phyloP scores from a whole-genome alignment of 768 basidiomycete species.

The Russula brevipes region DNA sequence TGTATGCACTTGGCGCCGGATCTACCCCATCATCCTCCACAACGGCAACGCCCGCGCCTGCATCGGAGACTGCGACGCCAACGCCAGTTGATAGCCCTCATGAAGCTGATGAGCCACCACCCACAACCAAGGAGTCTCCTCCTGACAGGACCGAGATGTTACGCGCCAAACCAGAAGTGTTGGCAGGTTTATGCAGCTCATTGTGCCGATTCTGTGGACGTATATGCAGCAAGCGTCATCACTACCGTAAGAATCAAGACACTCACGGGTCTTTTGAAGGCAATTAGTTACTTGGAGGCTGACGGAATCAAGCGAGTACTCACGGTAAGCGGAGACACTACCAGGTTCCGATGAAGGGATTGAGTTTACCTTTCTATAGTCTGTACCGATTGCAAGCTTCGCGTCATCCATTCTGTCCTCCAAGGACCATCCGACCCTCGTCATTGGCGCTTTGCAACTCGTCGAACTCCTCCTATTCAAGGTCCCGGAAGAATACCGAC shows the following conservation, averaged over 20 bases:
- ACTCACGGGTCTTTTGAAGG: slow-evolving; percentile 81
- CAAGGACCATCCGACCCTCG: slow-evolving; percentile 81
- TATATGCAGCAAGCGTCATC: slow-evolving; percentile 97
- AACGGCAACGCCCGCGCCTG: slow-evolving; percentile 26
- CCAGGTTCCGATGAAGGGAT: not conserved
- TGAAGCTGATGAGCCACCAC: slow-evolving; percentile 18
- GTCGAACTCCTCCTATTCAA: slow-evolving; percentile 88
- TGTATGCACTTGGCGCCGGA: slow-evolving; percentile 8
- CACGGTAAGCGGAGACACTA: slow-evolving; percentile 47
- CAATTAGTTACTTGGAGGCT: slow-evolving; percentile 80
- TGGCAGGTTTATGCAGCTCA: slow-evolving; percentile 77
- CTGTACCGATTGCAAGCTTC: slow-evolving; percentile 92
- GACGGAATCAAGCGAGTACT: slow-evolving; percentile 73
- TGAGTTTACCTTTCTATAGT: slow-evolving; percentile 41
- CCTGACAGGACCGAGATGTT: slow-evolving; percentile 68
- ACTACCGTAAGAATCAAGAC: slow-evolving; percentile 85
- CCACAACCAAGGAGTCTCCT: slow-evolving; percentile 34
- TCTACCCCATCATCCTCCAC: slow-evolving; percentile 19
- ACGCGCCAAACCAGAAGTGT: slow-evolving; percentile 72
- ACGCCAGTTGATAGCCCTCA: slow-evolving; percentile 29
- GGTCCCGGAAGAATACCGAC: slow-evolving; percentile 76
- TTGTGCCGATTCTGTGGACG: slow-evolving; percentile 93
- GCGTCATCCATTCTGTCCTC: slow-evolving; percentile 91
- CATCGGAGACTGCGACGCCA: slow-evolving; percentile 36
- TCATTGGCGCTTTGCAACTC: slow-evolving; percentile 86